phyloP scores from a whole-genome alignment of 495 filamentous ascomycete species.

The Sporormia fimetaria region DNA sequence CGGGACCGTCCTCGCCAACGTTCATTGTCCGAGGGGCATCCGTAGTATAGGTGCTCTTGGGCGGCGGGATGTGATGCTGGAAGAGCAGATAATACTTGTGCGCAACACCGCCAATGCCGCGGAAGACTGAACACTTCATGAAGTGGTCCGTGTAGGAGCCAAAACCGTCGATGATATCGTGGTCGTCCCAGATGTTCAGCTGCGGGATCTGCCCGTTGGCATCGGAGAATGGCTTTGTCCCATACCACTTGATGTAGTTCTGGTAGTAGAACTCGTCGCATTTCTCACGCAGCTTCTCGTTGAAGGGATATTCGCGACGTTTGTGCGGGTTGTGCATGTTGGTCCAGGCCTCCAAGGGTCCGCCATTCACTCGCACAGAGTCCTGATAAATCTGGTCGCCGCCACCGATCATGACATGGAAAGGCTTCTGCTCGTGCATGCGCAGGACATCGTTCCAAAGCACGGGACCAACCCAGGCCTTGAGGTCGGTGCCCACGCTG shows the following conservation, averaged over 20 bases:
- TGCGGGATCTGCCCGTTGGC: constrained; percentile 84
- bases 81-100: constrained; percentile 77
- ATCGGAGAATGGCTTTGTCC: constrained; percentile 65
- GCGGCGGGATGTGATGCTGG: constrained; percentile 82
- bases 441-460: constrained; percentile 88
- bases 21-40: constrained; percentile 46
- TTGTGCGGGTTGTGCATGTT: constrained; percentile 72
- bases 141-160: constrained; percentile 88
- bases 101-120: constrained; percentile 69
- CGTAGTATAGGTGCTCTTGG: constrained; percentile 70
- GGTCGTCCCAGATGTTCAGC: constrained; percentile 92
- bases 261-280: constrained; percentile 84
- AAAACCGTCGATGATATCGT: constrained; percentile 71
- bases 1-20: constrained; percentile 37
- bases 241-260: constrained; percentile 85
- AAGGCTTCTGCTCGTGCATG: constrained; percentile 54
- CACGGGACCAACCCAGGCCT: constrained; percentile 67
- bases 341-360: constrained; percentile 71
- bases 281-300: constrained; percentile 56
- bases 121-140: constrained; percentile 85
- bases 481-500: constrained; percentile 80
- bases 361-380: constrained; percentile 64
- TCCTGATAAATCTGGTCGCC: constrained; percentile 97
- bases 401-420: constrained; percentile 93
- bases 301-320: constrained; percentile 63